Evolutionary conservation across 2,329 filamentous ascomycete species (phyloP).

Genomic region (Neonectria punicea): DNA sequence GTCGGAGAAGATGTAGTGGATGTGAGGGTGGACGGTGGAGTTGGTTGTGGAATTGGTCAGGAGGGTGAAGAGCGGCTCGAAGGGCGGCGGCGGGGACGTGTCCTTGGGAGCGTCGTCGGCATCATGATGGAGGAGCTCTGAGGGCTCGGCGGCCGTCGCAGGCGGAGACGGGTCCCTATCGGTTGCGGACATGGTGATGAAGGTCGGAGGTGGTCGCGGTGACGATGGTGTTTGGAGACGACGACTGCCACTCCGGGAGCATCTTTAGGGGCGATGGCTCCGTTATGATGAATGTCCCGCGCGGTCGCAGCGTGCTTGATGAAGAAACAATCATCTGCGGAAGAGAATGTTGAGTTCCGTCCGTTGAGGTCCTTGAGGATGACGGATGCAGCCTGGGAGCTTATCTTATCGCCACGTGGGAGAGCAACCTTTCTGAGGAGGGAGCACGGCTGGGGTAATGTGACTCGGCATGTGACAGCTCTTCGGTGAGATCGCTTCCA

Average conservation of each 20-base stretch:
- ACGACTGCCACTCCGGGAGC: conserved; percentile 32
- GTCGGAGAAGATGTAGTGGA: conserved; percentile 94
- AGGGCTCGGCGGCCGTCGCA: conserved; percentile 28
- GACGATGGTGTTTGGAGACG: conserved; percentile 23
- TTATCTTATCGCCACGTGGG: conserved; percentile 49
- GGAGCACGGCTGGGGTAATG: conserved; percentile 5
- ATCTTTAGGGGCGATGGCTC: conserved; percentile 32
- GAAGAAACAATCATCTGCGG: conserved; percentile 9
- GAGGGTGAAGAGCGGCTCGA: conserved; percentile 87
- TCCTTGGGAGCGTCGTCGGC: conserved; percentile 24
- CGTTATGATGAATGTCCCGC: conserved; percentile 16
- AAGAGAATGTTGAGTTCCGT: conserved; percentile 18
- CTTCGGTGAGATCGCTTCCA: not conserved
- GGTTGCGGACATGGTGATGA: conserved; percentile 37
- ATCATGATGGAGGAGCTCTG: conserved; percentile 28
- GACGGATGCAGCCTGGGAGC: conserved; percentile 35
- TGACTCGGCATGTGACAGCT: conserved; percentile 41
- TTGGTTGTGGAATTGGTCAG: conserved; percentile 79
- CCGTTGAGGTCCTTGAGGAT: conserved; percentile 32
- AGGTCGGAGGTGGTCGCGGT: conserved; percentile 2
- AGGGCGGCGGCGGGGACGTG: conserved; percentile 53
- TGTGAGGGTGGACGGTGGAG: conserved; percentile 82
- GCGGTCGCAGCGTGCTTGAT: conserved; percentile 16
- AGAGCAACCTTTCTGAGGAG: not conserved
- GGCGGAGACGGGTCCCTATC: conserved; percentile 40